These are phyloP conservation scores for Didymella keratinophila DNA, from an alignment of 2,329 filamentous ascomycete genomes.

Conservation along the genomic window DNA sequence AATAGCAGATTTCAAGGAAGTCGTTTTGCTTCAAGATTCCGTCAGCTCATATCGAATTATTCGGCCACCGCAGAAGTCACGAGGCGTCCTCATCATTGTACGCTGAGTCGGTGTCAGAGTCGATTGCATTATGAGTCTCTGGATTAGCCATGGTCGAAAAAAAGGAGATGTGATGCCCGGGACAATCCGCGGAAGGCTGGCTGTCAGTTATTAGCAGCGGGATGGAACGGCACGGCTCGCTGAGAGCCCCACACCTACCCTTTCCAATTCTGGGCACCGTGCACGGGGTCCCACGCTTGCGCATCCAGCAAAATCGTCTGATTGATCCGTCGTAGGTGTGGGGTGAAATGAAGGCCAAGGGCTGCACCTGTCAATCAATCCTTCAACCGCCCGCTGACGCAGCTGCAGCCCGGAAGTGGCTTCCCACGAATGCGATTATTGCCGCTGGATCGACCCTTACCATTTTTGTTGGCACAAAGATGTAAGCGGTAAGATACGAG, in stretches of 20 bases:
- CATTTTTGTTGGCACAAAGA: background rate
- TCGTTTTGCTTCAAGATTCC: constrained; percentile 28
- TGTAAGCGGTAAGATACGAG: background rate
- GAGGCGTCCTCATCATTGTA: constrained; percentile 32
- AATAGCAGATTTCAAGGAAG: constrained; percentile 36
- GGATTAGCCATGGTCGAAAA: constrained; percentile 27
- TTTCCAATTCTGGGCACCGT: background rate
- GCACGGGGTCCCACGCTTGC: constrained; percentile 1
- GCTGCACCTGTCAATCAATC: background rate
- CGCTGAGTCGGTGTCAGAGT: constrained; percentile 30
- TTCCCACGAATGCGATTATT: background rate
- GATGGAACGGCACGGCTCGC: constrained; percentile 23
- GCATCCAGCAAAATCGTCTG: background rate
- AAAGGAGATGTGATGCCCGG: background rate
- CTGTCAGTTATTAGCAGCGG: constrained; percentile 14
- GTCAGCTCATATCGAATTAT: constrained; percentile 6
- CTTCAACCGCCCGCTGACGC: background rate
- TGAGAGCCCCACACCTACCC: background rate
- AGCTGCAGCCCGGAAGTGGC: background rate
- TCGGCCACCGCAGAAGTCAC: constrained; percentile 13
- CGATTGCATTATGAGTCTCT: constrained; percentile 27
- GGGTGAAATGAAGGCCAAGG: background rate
- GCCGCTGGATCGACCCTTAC: background rate
- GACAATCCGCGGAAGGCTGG: background rate
- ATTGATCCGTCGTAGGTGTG: background rate